Evolutionary conservation across 2,329 filamentous ascomycete species (phyloP).

Genomic region (Hypoxylon sp.): DNA sequence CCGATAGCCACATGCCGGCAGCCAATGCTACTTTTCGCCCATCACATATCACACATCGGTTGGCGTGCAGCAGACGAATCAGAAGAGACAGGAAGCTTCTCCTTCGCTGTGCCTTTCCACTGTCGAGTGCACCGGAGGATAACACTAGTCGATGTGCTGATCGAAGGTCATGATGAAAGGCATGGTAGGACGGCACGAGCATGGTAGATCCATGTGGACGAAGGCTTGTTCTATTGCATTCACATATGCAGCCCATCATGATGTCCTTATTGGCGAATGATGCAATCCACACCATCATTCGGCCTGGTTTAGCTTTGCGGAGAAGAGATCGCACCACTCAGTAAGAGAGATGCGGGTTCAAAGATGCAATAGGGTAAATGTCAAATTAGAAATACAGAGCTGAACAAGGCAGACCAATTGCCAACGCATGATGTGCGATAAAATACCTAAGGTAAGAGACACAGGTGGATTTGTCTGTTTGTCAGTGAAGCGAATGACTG

Average conservation of each 20-base stretch:
- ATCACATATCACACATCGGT: constrained; percentile 51
- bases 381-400: constrained; percentile 9
- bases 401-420: constrained; percentile 11
- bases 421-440: constrained; percentile 2
- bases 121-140: constrained; percentile 26
- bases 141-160: constrained; percentile 18
- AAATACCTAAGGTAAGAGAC: constrained; percentile 9
- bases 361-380: constrained; percentile 11
- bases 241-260: constrained; percentile 44
- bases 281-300: constrained; percentile 34
- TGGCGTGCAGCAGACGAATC: constrained; percentile 42
- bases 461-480: neutral
- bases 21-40: constrained; percentile 49
- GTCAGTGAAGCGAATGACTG: neutral
- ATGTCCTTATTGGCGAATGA: constrained; percentile 38
- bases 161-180: constrained; percentile 29
- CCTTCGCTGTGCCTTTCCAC: constrained; percentile 21
- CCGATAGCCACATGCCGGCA: constrained; percentile 47
- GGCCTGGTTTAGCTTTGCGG: constrained; percentile 31
- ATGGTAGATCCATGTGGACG: constrained; percentile 38
- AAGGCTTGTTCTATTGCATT: constrained; percentile 35
- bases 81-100: constrained; percentile 21
- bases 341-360: constrained; percentile 20
- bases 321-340: constrained; percentile 27
- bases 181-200: constrained; percentile 7